Evolutionary conservation across 352 stramenopile species (phyloP), one percentile per base, ranked within the genome.

Genomic region (Pythium oligandrum): DNA sequence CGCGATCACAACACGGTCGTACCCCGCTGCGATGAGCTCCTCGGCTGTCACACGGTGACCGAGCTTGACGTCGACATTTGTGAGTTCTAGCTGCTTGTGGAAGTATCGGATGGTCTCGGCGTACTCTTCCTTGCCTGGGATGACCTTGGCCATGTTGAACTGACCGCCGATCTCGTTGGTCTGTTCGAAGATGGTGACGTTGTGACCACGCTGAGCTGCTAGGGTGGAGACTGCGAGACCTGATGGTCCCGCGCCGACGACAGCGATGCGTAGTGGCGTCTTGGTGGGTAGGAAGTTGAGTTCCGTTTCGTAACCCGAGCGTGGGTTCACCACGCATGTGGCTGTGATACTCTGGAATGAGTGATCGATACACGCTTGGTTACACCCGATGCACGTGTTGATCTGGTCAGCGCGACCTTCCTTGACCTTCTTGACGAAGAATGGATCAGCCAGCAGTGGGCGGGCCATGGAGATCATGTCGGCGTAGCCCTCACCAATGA

Each of bases 61-160:
- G 34, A 97, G 78, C 42, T 81, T 73, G 35, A 97, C 68, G n/a
- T 94, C 81, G 1, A 97, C 90, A 9, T 73, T 71, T 2, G 69
- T 72, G 36, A 96, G 73, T 58, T 96, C 78, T 43, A 98, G 60
- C 63, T 95, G 80, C 38, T 87, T 86, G 49, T 79, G 55, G 66
- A 98, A 99, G 73, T 98, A 98, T 5, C 96, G 83, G 40, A 99
- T 72, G 11, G 95, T 98, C 78, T 99, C 96, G 63, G 98, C 85
- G 59, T 98, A 99, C 63, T 98, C 96, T 58, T 98, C 95, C 68
- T 99, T 99, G 31, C 96, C 95, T 8, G 96, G 96, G 51, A 99
- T 84, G 43, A 78, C 70, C 76, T 98, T 98, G 39, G 96, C 96
- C 83, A 98, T 97, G 64, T 98, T 97, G 61, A 99, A 99, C 73